phyloP scores from a whole-genome alignment of 306 rosid genomes.

The Leucaena leucocephala region DNA sequence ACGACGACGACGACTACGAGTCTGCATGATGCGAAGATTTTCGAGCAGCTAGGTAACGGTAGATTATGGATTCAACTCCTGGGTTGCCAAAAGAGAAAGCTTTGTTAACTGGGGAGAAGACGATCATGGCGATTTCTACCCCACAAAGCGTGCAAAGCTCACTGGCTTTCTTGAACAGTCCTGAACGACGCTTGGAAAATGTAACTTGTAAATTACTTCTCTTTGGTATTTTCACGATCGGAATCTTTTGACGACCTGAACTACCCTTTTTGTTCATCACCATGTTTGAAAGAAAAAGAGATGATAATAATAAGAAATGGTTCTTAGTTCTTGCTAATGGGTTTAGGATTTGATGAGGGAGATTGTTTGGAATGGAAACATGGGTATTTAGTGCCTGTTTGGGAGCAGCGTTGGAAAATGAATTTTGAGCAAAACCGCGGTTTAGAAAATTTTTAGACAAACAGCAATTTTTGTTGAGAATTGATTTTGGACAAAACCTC shows the following conservation, averaged over 20 bases:
- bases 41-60: constrained; percentile 6
- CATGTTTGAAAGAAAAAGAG: constrained; percentile 2
- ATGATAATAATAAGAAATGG: neutral
- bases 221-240: constrained; percentile 33
- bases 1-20: neutral
- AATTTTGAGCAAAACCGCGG: too few relatives aligned
- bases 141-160: constrained; percentile 44
- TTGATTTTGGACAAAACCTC: too few relatives aligned
- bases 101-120: constrained; percentile 35
- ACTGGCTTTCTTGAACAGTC: constrained; percentile 40
- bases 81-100: constrained; percentile 44
- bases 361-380: constrained; percentile 8
- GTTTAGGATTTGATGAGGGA: neutral
- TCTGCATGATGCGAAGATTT: neutral
- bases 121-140: constrained; percentile 33
- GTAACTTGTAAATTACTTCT: constrained; percentile 40
- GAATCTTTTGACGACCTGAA: constrained; percentile 36
- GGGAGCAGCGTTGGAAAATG: too few relatives aligned
- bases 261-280: constrained; percentile 23
- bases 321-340: neutral
- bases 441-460: too few relatives aligned
- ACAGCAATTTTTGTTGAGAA: too few relatives aligned
- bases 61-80: constrained; percentile 33
- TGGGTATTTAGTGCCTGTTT: constrained; percentile 31
- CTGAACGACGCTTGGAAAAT: constrained; percentile 35